Evolutionary conservation across 2,329 filamentous ascomycete species (phyloP), one percentile per base, ranked within the genome.

Genomic region (Triangularia verruculosa): DNA sequence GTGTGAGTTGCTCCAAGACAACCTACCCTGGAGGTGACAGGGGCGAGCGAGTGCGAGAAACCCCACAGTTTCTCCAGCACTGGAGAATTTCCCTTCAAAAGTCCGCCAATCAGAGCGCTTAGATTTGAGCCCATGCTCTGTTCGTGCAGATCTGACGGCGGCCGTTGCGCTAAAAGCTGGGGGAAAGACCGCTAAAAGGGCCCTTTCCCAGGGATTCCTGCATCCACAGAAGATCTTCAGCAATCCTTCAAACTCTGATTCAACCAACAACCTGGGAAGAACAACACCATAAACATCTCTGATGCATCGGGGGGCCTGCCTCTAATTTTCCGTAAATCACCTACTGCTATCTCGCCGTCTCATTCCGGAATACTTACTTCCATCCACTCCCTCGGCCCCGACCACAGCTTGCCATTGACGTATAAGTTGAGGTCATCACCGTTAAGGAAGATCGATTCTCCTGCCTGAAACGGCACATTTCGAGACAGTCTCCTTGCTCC

Each of bases 41-140:
- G 56, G 30, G 22, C 30, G 55, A 57, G 22, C 27, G 54, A 57
- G 27, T 57, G 25, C 24, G 61, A 22, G 59, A 27, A 56, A 61
- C 67, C 60, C 67, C 69, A 67, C 66, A 68, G 64, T 67, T 69
- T 66, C 65, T 65, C 66, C 69, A 67, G 64, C 39, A 28, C 68
- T 70, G 69, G 69, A 70, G 69, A 70, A 70, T 67, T 64, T 67
- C 28, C 56, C 32, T 56, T 57, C 12, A 39, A 65, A 70, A 69
- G 66, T 69, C 69, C 69, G 67, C 69, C 67, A 70, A 70, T 70
- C 63, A 68, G 62, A 59, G 57, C 17, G 43, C 55, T 51, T 39
- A 34, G 34, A 47, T 32, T 27, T 20, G 24, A 59, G 39, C 32
- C 52, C 20, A 56, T 28, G 13, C 43, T 57, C 20, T 34, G 51